Evolutionary conservation across 305 asterid species (phyloP).

Genomic region (Caryopteris hybrid): DNA sequence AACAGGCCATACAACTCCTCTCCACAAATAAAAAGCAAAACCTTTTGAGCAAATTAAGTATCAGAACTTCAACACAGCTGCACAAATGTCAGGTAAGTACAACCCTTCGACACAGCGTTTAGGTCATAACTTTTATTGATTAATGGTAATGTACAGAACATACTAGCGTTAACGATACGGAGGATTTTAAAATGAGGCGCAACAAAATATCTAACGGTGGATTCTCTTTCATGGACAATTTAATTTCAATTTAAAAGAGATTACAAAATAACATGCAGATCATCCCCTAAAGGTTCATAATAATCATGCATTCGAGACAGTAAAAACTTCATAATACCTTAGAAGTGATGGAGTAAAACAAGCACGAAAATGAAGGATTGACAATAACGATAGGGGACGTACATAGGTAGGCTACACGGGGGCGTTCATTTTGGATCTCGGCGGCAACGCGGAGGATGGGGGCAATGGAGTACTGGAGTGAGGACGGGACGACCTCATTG

Average conservation of each 20-base stretch:
- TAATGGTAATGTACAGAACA: not conserved
- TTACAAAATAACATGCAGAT: not conserved
- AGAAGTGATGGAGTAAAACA: not conserved
- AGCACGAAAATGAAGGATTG: not conserved
- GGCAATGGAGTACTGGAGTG: conserved; percentile 67
- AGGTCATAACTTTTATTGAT: not conserved
- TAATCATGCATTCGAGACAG: not conserved
- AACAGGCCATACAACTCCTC: not conserved
- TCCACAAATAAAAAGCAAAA: not conserved
- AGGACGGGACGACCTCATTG: conserved; percentile 82
- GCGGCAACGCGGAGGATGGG: conserved; percentile 77
- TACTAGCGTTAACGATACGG: not conserved
- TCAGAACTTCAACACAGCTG: not conserved
- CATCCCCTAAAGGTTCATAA: not conserved
- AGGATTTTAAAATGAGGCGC: not conserved
- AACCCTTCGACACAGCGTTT: not conserved
- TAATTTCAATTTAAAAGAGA: not conserved
- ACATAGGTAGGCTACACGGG: conserved; percentile 86
- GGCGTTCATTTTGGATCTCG: conserved; percentile 68
- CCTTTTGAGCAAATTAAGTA: not conserved
- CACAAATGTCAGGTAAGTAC: not conserved
- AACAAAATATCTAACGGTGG: not conserved
- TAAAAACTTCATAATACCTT: not conserved
- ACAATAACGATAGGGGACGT: conserved; percentile 7
- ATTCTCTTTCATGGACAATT: not conserved